Evolutionary conservation across 441 rosid genomes (phyloP), one percentile per base, ranked within the genome.

Genomic region (Erodium moschatum): DNA sequence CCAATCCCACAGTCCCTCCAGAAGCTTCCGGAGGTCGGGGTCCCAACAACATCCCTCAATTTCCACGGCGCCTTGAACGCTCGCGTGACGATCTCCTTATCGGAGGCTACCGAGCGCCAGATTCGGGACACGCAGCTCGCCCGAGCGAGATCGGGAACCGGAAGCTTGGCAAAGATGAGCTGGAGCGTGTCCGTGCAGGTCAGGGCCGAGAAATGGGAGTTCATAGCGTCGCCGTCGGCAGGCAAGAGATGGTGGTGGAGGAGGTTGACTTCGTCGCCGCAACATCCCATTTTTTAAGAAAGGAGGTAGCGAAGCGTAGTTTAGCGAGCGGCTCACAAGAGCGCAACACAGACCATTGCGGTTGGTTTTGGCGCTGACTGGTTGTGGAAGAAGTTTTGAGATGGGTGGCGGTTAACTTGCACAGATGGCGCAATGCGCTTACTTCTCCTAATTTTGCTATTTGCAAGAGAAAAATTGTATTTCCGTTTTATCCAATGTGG

Each of bases 1-100:
- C 85, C 77, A 48, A 92, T 77, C 31, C 87, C 87, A 35, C 75
- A 86, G 27, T 92, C 90, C 73, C 92, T 86, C 98, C 97, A 92
- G 76, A 92, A 92, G 33, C 75, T 62, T 1, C 75, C 58, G 46
- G 86, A 85, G 50, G 72, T 67, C 3, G 98, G 96, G 69, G 65
- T 77, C 21, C 97, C 98, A 0, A 87, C 75, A 65, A 90, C 79
- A n/a, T 82, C 88, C 79, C 75, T 84, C 50, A 87, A 64, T 81
- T 75, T 76, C 98, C 98, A 90, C 0, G 96, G 92, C 5, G 81
- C 66, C 72, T 48, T 80, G 79, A 90, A 90, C 16, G 86, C 83
- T 13, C 73, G 48, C 9, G 77, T 75, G 63, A 87, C 69, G 44
- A 89, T 74, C 73, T 81, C 87, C 10, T 77, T 71, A 16, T 82